Evolutionary conservation across 192 early-diverging fungal genomes (phyloP).

Genomic region (Entrophospora sp.): DNA sequence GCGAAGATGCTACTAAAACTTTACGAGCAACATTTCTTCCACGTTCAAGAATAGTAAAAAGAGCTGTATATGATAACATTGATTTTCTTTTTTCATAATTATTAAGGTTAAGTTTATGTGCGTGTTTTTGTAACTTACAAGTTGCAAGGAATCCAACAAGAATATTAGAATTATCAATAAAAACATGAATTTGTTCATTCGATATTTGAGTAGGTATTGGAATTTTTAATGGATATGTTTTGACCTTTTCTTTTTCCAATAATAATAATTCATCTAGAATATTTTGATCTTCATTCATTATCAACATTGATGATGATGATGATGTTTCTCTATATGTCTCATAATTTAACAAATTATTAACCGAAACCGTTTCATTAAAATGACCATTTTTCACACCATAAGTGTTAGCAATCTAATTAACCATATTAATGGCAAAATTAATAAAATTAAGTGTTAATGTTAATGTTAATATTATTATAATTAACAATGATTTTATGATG

Average conservation of each 20-base stretch:
- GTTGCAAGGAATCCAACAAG: constrained; percentile 30
- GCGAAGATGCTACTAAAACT: constrained; percentile 35
- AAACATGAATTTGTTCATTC: constrained; percentile 23
- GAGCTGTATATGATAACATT: constrained; percentile 25
- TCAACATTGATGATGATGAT: too few relatives aligned
- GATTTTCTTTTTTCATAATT: constrained; percentile 10
- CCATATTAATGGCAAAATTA: not conserved
- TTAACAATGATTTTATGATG: too few relatives aligned
- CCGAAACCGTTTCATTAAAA: not conserved
- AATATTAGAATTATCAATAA: constrained; percentile 43
- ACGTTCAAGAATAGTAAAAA: constrained; percentile 28
- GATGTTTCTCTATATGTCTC: not conserved
- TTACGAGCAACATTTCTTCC: constrained; percentile 21
- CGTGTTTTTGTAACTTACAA: constrained; percentile 1
- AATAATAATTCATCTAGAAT: not conserved
- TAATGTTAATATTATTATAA: too few relatives aligned
- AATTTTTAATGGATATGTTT: not conserved
- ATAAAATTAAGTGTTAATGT: not conserved
- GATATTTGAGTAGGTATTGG: constrained; percentile 18
- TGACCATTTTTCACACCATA: not conserved
- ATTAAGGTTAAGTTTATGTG: not conserved
- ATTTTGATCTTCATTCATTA: too few relatives aligned
- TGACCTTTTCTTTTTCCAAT: not conserved
- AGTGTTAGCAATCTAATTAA: not conserved
- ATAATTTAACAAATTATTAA: not conserved